Percentiles rank a stretch among this genome's conserved stretches.
Conservation (phyloP, 2,329 filamentous ascomycete genomes). For the Fusarium odoratissimum region DNA sequence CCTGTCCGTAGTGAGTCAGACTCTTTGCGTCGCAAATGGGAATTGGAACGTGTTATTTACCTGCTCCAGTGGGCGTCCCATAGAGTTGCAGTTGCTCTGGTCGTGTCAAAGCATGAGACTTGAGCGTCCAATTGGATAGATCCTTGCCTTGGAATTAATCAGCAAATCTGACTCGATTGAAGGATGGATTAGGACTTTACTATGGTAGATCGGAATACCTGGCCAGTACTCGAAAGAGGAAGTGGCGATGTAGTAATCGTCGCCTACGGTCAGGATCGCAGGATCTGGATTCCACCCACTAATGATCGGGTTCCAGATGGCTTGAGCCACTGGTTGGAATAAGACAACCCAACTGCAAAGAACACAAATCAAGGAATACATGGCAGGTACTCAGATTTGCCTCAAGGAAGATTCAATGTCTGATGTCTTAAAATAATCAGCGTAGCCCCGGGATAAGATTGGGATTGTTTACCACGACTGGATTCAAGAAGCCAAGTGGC, state of each 20-base stretch:
- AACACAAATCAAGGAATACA: not conserved
- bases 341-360: not conserved
- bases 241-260: not conserved
- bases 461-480: not conserved
- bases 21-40: accelerated
- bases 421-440: not conserved
- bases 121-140: not conserved
- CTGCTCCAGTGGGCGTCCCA: not conserved
- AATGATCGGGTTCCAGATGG: not conserved
- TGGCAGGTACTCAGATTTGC: not conserved
- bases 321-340: not conserved
- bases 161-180: not conserved
- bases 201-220: not conserved
- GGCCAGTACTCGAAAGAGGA: not conserved
- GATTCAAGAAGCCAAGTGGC: not conserved
- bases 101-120: not conserved
- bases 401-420: accelerated
- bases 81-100: not conserved
- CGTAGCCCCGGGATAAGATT: not conserved
- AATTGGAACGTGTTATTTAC: not conserved
- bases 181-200: not conserved
- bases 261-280: not conserved
- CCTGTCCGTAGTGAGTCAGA: not conserved
- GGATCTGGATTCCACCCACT: not conserved
- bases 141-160: not conserved